These are phyloP conservation scores for Amaranthus hypochondriacus DNA, from an alignment of 148 eudicot species.

Conservation along the genomic window DNA sequence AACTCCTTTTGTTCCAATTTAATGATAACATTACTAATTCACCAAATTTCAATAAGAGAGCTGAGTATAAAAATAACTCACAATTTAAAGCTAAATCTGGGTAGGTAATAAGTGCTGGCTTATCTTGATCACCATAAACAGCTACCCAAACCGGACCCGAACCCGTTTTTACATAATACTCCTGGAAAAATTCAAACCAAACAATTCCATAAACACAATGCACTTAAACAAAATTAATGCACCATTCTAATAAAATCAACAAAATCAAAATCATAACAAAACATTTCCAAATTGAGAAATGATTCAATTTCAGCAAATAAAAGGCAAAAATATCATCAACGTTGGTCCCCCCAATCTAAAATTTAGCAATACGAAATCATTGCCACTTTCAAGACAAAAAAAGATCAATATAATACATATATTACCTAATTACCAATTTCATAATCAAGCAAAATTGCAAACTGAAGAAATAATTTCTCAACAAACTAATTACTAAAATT, in stretches of 20 bases:
- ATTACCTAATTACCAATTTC: too few species aligned
- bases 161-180: constrained; percentile 60
- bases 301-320: neutral
- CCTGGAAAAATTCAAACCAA: constrained; percentile 43
- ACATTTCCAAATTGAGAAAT: neutral
- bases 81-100: constrained; percentile 87
- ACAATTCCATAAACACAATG: neutral
- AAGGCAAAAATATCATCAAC: neutral
- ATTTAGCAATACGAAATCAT: neutral
- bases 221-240: constrained; percentile 1
- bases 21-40: too few species aligned
- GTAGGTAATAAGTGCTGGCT: constrained; percentile 87
- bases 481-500: neutral
- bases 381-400: neutral
- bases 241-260: neutral
- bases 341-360: constrained; percentile 12
- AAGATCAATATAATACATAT: neutral
- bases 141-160: constrained; percentile 63
- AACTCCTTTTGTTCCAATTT: too few species aligned
- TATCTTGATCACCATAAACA: constrained; percentile 76
- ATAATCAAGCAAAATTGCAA: neutral
- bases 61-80: constrained; percentile 30
- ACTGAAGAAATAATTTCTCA: neutral
- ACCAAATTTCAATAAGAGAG: too few species aligned
- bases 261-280: constrained; percentile 2